Evolutionary conservation across 108 stramenopile species (phyloP), one percentile per base, ranked within the genome.

Genomic region (Nitzschia inconspicua): DNA sequence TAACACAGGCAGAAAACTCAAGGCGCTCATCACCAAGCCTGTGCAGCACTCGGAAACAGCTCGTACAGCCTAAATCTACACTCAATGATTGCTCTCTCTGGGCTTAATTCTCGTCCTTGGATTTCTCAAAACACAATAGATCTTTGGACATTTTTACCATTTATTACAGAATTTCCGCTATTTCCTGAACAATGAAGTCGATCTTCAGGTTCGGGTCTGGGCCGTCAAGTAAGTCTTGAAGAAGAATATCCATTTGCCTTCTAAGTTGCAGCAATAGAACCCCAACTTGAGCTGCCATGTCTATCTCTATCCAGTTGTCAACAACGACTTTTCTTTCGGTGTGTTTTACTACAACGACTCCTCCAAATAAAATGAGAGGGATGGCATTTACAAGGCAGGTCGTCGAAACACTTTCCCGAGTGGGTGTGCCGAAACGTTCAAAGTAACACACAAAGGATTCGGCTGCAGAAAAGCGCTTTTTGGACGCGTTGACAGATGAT

Each of bases 351-450:
- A 71, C 61, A 14, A 86, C 42, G 0, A 52, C 26, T 0, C 76
- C 72, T 25, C 91, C 91, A 53, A 92, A 86, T 13, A 92, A 59
- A 19, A 88, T 28, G 20, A 92, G 27, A 0, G 73, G 61, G 25
- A 85, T 49, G 26, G 91, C 85, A 61, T 88, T 66, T 26, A 84
- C 66, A 46, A 85, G 74, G 44, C 72, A 58, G 13, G 90, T 88
- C 11, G 84, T 77, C 10, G 83, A 70, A 0, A 91, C 54, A 25
- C 58, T 73, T 8, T 79, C 77, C 4, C 82, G 74, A 37, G 72
- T 46, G 3, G 69, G 44, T 8, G 82, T 82, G n/a, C 74, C 85
- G 75, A 92, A 85, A 37, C 89, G 88, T 68, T 88, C 91, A 44
- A 85, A 68, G 47, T 81, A 92, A 0, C 71, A 73, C 23, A 88